A percentile compares a stretch with the other conserved stretches of the same genome.
Evolutionary conservation across 805 yeast genomes (phyloP).

Genomic region (Wickerhamiella hasegawae): DNA sequence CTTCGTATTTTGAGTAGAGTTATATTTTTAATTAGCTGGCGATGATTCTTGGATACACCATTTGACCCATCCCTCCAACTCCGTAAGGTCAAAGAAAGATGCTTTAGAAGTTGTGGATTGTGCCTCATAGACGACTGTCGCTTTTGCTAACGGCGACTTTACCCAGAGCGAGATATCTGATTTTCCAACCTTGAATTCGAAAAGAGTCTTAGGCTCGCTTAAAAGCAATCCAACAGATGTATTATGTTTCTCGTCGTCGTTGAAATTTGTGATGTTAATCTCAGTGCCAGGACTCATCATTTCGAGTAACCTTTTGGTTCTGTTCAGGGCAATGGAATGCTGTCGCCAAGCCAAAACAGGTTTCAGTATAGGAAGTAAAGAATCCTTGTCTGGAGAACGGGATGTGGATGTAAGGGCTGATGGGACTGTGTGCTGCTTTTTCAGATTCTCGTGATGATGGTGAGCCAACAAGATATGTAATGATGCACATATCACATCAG

Average conservation of each 20-base stretch:
- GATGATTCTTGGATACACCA: too few species aligned
- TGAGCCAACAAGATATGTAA: conserved; percentile 48
- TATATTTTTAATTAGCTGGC: too few species aligned
- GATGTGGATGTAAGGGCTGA: conserved; percentile 9
- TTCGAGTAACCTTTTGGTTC: conserved; percentile 11
- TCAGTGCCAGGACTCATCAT: conserved; percentile 11
- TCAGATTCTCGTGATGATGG: conserved; percentile 33
- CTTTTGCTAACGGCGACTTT: conserved; percentile 13
- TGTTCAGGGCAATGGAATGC: conserved; percentile 10
- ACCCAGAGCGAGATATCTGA: conserved; percentile 9
- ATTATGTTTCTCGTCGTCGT: background rate
- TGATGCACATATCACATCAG: conserved; percentile 37
- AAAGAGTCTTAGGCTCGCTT: background rate
- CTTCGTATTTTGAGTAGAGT: too few species aligned
- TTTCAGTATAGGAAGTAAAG: conserved; percentile 13
- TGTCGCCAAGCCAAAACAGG: conserved; percentile 22
- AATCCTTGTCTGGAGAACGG: conserved; percentile 2
- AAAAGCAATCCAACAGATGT: background rate
- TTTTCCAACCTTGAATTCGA: background rate
- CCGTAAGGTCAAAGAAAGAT: conserved; percentile 19
- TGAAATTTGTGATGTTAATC: background rate
- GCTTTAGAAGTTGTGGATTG: conserved; percentile 9
- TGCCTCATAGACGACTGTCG: conserved; percentile 7
- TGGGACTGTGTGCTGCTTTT: conserved; percentile 21
- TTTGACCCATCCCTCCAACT: conserved; percentile 23